Percentiles rank a stretch among this genome's conserved stretches.
These are phyloP conservation scores for Ceratocystis huliohia DNA, from an alignment of 2,329 filamentous ascomycete species.

Conservation along the genomic window DNA sequence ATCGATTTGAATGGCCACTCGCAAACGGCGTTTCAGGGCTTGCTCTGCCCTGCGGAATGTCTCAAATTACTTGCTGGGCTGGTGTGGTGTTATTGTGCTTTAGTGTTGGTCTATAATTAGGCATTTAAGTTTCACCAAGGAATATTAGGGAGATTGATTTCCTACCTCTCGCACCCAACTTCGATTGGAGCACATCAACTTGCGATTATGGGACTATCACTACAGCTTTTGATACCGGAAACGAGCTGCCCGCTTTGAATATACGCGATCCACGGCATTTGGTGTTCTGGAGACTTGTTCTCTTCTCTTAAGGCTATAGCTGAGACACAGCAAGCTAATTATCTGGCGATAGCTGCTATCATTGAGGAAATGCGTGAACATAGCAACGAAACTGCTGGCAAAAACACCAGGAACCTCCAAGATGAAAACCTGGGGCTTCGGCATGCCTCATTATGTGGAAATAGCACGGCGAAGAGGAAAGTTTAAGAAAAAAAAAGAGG, in stretches of 20 bases:
- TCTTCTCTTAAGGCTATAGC: not conserved
- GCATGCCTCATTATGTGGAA: too few species aligned
- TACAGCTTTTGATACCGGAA: too few species aligned
- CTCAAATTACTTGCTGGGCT: not conserved
- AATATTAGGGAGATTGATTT: not conserved
- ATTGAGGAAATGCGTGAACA: too few species aligned
- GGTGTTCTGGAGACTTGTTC: not conserved
- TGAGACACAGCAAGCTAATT: not conserved
- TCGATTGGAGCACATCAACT: not conserved
- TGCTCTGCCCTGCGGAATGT: not conserved
- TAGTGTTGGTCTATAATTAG: slow-evolving; percentile 3
- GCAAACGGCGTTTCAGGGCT: not conserved
- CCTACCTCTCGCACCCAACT: not conserved
- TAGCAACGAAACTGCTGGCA: not conserved
- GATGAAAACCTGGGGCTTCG: too few species aligned
- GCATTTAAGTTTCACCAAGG: not conserved
- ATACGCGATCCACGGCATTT: not conserved
- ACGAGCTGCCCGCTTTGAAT: not conserved
- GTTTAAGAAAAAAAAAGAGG: not conserved
- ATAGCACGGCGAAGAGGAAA: too few species aligned
- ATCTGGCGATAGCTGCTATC: not conserved
- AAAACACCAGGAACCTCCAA: too few species aligned
- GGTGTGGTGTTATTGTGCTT: not conserved
- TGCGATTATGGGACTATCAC: too few species aligned
- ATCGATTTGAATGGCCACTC: not conserved